phyloP scores from a whole-genome alignment of 176 grass and related monocot species.

The Eleusine coracana region DNA sequence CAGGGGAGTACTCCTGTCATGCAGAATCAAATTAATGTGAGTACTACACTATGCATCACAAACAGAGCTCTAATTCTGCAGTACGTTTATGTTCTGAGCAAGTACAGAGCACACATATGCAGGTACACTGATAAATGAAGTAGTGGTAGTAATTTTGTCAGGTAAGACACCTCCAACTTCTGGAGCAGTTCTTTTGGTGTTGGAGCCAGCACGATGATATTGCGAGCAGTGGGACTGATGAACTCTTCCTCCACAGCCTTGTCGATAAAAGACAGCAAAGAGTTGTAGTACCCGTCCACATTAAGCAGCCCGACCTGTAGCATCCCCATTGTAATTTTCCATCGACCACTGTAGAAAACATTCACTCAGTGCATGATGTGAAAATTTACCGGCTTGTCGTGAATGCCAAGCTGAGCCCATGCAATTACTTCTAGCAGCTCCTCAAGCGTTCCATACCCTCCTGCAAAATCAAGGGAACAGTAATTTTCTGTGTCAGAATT shows the following conservation, averaged over 20 bases:
- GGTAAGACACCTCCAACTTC: slow-evolving; percentile 55
- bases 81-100: too few relatives aligned
- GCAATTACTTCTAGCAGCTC: slow-evolving; percentile 73
- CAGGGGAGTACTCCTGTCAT: slow-evolving; percentile 51
- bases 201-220: slow-evolving; percentile 67
- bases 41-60: background rate
- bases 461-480: slow-evolving; percentile 22
- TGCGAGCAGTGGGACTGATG: slow-evolving; percentile 59
- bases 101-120: background rate
- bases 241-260: slow-evolving; percentile 80
- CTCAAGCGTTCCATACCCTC: slow-evolving; percentile 76
- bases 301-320: slow-evolving; percentile 73
- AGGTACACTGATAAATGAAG: background rate
- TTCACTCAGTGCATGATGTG: background rate
- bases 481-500: background rate
- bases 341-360: background rate
- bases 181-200: slow-evolving; percentile 58
- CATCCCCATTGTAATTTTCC: background rate
- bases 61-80: background rate
- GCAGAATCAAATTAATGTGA: background rate
- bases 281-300: slow-evolving; percentile 77
- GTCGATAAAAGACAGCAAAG: slow-evolving; percentile 62
- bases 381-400: slow-evolving; percentile 61
- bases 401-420: slow-evolving; percentile 79
- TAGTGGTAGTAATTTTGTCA: background rate